Conservation (phyloP, 1,139 yeast species). For the Casaregolazyma lundiana region DNA sequence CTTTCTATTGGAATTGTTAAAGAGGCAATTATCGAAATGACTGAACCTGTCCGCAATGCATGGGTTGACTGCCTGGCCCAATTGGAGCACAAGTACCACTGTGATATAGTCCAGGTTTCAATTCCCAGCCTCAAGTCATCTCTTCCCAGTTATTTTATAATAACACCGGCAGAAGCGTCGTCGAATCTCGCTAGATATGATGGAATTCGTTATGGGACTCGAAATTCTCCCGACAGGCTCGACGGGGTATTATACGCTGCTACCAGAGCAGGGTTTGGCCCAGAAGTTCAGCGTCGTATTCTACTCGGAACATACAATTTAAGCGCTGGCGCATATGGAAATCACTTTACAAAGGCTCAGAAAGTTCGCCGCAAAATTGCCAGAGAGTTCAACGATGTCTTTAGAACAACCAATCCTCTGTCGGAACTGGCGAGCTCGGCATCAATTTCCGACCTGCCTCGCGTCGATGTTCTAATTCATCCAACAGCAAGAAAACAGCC, state of each 20-base stretch:
- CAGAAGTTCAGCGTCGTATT: slow-evolving; percentile 78
- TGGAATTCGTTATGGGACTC: slow-evolving; percentile 77
- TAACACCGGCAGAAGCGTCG: slow-evolving; percentile 91
- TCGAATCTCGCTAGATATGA: slow-evolving; percentile 88
- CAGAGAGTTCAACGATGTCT: slow-evolving; percentile 60
- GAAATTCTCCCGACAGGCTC: slow-evolving; percentile 39
- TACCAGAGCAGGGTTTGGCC: slow-evolving; percentile 70
- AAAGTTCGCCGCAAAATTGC: slow-evolving; percentile 56
- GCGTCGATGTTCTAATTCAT: slow-evolving; percentile 64
- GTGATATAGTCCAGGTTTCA: slow-evolving; percentile 57
- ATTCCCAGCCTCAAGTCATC: slow-evolving; percentile 64
- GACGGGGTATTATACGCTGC: slow-evolving; percentile 42
- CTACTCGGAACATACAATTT: slow-evolving; percentile 81
- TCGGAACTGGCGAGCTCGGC: slow-evolving; percentile 19
- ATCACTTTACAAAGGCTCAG: slow-evolving; percentile 76
- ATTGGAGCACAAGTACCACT: slow-evolving; percentile 48
- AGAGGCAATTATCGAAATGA: slow-evolving; percentile 60
- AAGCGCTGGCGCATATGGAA: slow-evolving; percentile 68
- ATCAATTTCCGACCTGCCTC: slow-evolving; percentile 15
- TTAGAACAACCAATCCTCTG: slow-evolving; percentile 49
- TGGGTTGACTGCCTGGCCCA: slow-evolving; percentile 45
- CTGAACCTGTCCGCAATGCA: slow-evolving; percentile 41
- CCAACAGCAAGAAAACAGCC: slow-evolving; percentile 71
- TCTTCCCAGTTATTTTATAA: slow-evolving; percentile 78
- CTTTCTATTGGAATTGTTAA: slow-evolving; percentile 64